These are phyloP conservation scores for Umbelopsis isabellina DNA, from an alignment of 192 early-diverging fungal species.

Conservation along the genomic window DNA sequence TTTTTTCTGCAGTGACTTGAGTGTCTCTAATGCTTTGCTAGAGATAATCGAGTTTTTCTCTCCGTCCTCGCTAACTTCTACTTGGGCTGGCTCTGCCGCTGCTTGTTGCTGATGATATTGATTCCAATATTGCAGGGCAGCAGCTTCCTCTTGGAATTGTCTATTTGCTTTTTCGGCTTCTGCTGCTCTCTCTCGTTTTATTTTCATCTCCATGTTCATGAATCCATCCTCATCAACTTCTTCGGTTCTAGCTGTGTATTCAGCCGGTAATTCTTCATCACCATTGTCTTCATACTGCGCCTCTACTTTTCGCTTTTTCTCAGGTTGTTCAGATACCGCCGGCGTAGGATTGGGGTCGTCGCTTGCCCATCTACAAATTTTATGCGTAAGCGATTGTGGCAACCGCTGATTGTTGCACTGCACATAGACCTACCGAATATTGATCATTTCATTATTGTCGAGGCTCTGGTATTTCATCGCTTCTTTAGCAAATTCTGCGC, in stretches of 20 bases:
- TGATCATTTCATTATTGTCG: constrained; percentile 73
- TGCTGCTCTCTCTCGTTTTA: constrained; percentile 28
- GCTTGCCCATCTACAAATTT: constrained; percentile 79
- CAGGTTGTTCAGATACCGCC: constrained; percentile 27
- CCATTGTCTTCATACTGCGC: constrained; percentile 62
- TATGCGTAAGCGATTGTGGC: background rate
- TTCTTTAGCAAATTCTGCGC: constrained; percentile 89
- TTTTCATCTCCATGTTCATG: constrained; percentile 28
- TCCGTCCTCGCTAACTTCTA: background rate
- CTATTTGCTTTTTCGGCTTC: constrained; percentile 17
- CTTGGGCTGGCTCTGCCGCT: background rate
- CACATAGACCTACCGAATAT: constrained; percentile 36
- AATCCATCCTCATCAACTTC: constrained; percentile 35
- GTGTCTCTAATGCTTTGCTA: background rate
- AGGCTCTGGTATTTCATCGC: constrained; percentile 84
- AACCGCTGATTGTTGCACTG: constrained; percentile 10
- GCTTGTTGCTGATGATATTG: background rate
- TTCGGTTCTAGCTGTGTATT: constrained; percentile 24
- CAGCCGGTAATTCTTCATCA: constrained; percentile 58
- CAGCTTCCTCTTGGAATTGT: constrained; percentile 5
- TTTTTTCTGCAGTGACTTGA: background rate
- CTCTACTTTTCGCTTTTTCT: constrained; percentile 50
- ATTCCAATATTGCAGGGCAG: constrained; percentile 12
- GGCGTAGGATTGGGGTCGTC: constrained; percentile 75
- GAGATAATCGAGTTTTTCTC: constrained; percentile 7